Percentiles rank a stretch among this genome's conserved stretches.
phyloP scores from a whole-genome alignment of 1,284 basidiomycete species.

The Apiotrichum sp. region DNA sequence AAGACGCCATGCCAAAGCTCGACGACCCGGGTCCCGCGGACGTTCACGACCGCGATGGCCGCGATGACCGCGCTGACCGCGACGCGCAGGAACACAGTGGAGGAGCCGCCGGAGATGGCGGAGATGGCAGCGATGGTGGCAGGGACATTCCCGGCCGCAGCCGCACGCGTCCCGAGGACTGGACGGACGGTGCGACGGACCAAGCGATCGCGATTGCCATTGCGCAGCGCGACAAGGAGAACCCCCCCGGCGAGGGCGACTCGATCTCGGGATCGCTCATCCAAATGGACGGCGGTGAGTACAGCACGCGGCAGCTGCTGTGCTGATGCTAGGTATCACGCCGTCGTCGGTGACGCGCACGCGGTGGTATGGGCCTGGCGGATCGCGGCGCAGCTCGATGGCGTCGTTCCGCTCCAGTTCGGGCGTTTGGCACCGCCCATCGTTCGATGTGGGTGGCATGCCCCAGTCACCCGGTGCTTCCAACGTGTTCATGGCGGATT shows the following conservation, averaged over 20 bases:
- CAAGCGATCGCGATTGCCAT: conserved; percentile 19
- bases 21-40: neutral
- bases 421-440: conserved; percentile 21
- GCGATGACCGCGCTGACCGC: neutral
- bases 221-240: conserved; percentile 19
- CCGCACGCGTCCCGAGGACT: conserved; percentile 6
- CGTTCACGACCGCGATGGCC: neutral
- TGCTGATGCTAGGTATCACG: conserved; percentile 20
- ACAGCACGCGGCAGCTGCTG: too few relatives aligned
- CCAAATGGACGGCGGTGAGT: conserved; percentile 17
- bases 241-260: conserved; percentile 18
- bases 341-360: conserved; percentile 38
- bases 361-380: conserved; percentile 21
- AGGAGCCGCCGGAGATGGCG: neutral
- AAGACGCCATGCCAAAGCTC: neutral
- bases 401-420: conserved; percentile 21
- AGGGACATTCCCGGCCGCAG: neutral
- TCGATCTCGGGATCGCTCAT: conserved; percentile 16
- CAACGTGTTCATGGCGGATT: conserved; percentile 36
- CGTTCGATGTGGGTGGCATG: conserved; percentile 1
- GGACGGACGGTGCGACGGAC: conserved; percentile 21
- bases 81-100: neutral
- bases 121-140: neutral
- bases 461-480: conserved; percentile 30
- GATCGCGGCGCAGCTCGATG: conserved; percentile 28